Conservation (phyloP, 2,329 filamentous ascomycete genomes). For the Microsporum ferrugineum region DNA sequence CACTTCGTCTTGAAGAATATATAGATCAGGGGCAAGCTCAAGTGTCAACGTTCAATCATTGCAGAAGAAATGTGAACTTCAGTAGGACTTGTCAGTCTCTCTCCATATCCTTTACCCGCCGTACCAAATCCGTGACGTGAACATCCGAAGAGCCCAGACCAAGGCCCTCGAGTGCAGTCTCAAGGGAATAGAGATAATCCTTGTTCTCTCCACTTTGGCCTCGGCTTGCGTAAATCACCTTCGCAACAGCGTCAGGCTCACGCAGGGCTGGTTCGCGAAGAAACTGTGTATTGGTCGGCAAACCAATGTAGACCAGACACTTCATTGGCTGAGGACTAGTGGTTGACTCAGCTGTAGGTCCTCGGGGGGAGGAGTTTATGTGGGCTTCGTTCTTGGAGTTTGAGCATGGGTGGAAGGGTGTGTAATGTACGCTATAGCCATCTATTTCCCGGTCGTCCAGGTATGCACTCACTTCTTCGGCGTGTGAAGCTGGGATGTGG, state of each 20-base stretch:
- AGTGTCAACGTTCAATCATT: background rate
- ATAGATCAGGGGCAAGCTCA: background rate
- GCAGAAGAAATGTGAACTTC: background rate
- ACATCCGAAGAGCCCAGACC: conserved; percentile 66
- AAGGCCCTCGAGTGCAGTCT: conserved; percentile 60
- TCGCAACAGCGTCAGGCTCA: conserved; percentile 63
- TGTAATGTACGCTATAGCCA: conserved; percentile 88
- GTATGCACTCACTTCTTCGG: conserved; percentile 73
- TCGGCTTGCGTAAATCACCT: conserved; percentile 62
- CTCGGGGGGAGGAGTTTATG: background rate
- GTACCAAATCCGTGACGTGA: conserved; percentile 73
- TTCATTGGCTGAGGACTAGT: conserved; percentile 27
- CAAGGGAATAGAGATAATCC: conserved; percentile 77
- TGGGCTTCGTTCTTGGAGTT: conserved; percentile 26
- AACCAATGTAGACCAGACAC: conserved; percentile 83
- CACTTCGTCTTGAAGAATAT: background rate
- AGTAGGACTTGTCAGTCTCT: background rate
- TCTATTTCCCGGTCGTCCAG: conserved; percentile 96
- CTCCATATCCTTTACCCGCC: conserved; percentile 45
- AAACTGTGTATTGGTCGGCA: conserved; percentile 88
- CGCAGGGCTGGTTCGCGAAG: conserved; percentile 46
- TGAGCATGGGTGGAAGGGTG: conserved; percentile 59
- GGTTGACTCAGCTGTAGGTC: background rate
- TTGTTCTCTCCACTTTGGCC: conserved; percentile 83
- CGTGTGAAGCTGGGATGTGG: conserved; percentile 60